phyloP scores from a whole-genome alignment of 139 green algal genomes.

The Pseudopediastrum boryanum region DNA sequence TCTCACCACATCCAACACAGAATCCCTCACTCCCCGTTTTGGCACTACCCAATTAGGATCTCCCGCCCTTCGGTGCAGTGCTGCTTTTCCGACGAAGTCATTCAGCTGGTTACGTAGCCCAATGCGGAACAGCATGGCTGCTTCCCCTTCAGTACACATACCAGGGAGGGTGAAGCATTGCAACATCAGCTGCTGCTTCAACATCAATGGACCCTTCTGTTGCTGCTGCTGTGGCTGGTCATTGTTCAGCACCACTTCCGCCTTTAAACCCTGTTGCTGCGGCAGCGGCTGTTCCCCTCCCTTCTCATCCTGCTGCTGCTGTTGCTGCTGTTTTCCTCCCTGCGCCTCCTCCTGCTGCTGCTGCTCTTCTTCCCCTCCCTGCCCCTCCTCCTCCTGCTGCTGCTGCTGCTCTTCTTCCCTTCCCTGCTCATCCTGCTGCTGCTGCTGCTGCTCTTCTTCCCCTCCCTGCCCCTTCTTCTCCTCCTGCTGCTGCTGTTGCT shows the following conservation, averaged over 20 bases:
- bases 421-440: background rate
- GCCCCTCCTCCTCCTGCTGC: background rate
- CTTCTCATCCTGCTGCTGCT: constrained; percentile 12
- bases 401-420: background rate
- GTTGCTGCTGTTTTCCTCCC: background rate
- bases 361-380: background rate
- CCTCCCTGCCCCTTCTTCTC: background rate
- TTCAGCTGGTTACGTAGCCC: constrained; percentile 6
- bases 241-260: background rate
- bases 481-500: constrained; percentile 2
- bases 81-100: background rate
- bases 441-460: background rate
- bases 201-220: too few species aligned
- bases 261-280: background rate
- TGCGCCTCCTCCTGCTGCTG: background rate
- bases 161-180: background rate
- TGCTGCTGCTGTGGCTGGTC: background rate
- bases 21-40: background rate
- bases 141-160: background rate
- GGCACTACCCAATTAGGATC: background rate
- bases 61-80: background rate
- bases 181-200: background rate
- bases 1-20: background rate
- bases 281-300: background rate
- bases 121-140: too few species aligned